Percentiles rank a stretch among this genome's conserved stretches.
Evolutionary conservation across 192 early-diverging fungal species (phyloP).

Genomic region (Podila epigama): DNA sequence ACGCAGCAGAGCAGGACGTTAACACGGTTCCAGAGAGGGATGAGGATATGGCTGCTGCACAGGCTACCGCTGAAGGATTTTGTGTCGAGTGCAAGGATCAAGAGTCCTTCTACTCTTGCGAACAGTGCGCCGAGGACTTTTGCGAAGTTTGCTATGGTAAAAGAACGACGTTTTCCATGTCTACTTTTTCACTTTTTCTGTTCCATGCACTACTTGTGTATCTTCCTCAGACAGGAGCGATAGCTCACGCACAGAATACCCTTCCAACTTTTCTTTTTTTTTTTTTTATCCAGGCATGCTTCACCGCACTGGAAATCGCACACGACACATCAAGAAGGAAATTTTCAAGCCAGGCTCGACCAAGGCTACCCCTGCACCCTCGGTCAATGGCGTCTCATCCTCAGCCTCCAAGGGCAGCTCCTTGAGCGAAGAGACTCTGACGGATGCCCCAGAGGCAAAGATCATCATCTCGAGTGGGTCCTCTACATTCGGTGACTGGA

Average conservation of each 20-base stretch:
- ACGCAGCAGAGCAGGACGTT: background rate
- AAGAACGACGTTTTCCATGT: background rate
- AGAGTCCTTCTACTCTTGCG: constrained; percentile 72
- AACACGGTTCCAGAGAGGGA: constrained; percentile 10
- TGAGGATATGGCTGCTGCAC: constrained; percentile 39
- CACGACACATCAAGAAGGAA: constrained; percentile 61
- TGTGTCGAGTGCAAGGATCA: constrained; percentile 93
- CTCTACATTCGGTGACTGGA: constrained; percentile 79
- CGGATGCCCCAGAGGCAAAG: constrained; percentile 37
- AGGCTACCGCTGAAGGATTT: constrained; percentile 69
- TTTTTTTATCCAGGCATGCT: constrained; percentile 63
- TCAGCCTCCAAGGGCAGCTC: constrained; percentile 30
- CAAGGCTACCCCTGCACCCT: constrained; percentile 9
- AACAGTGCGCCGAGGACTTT: constrained; percentile 86
- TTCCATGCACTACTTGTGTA: too few relatives aligned
- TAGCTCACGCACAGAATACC: too few relatives aligned
- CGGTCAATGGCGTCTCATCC: constrained; percentile 18
- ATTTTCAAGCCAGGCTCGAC: constrained; percentile 16
- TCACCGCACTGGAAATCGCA: constrained; percentile 79
- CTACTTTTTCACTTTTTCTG: background rate
- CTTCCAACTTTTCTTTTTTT: background rate
- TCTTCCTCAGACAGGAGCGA: too few relatives aligned
- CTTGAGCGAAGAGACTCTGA: constrained; percentile 23
- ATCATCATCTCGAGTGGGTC: constrained; percentile 49
- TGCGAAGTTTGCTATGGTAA: constrained; percentile 88